Base-by-base conservation (phyloP, 345 rosid genomes). In the Eucalyptus globulus region DNA sequence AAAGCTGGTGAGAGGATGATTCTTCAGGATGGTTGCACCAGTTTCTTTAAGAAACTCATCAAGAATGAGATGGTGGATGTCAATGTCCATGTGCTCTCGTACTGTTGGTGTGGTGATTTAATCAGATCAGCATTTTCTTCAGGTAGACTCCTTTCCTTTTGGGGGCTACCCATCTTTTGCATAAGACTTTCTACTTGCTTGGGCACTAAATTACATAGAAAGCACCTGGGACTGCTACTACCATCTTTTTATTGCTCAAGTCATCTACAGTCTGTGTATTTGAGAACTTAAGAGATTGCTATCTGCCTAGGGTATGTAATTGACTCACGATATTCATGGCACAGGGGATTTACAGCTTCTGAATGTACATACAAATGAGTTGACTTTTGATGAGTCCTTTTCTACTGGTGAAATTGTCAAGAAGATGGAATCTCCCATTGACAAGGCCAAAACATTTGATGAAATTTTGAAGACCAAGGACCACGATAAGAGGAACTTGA, bases 91-190 rank as follows among this genome's bases (percentile, higher is more conserved):
- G 91, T 98, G 80, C 97, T 97, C 86, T 98, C 99, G 14, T 98
- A 96, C 90, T 98, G 99, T 92, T 98, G 99, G 99, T 98, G 97
- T 89, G 98, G 93, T 89, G 98, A 96, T 90, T 98, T 98, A 90
- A 97, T 98, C 89, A 94, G 97, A 87, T 93, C 96, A 81, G 95
- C 97, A 86, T 96, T 97, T 80, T 91, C 91, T 90, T 93, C 98
- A 87, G 97, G 99, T 96, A 94, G 88, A 89, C 69, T 87, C 87
- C 24, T 19, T 37, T n/a, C 62, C 76, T 45, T n/a, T 49, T 43
- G 53, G 85, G 83, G 47, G 85, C 85, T 40, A 40, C 47, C 47
- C 85, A 40, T 76, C 45, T 43, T 76, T 76, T 76, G 47, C 85
- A 76, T 76, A 21, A 76, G 85, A 76, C 85, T 40, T 76, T 49